A percentile compares a stretch with the other conserved stretches of the same genome.
These are phyloP conservation scores for Pestalotiopsis sp. DNA, from an alignment of 2,329 filamentous ascomycete species.

Conservation along the genomic window DNA sequence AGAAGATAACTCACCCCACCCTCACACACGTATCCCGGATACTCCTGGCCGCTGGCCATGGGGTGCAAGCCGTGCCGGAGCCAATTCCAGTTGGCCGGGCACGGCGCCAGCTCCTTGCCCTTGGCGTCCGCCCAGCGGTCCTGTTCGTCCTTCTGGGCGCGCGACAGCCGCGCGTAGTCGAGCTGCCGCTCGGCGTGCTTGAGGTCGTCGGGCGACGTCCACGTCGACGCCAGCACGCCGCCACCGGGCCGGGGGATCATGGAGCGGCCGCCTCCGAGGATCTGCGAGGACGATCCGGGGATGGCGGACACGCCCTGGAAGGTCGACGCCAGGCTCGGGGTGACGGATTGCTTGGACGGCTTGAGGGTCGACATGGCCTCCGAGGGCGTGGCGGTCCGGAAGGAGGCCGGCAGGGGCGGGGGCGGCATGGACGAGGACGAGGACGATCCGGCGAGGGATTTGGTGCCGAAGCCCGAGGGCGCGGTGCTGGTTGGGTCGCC, in stretches of 20 bases:
- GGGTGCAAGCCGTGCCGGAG: background rate
- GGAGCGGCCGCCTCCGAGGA: constrained; percentile 1
- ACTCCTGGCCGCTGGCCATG: too few relatives aligned
- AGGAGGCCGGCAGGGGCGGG: too few relatives aligned
- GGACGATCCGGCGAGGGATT: too few relatives aligned
- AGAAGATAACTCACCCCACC: constrained; percentile 1
- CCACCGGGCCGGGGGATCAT: constrained; percentile 10
- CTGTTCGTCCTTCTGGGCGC: constrained; percentile 13
- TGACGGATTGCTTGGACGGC: too few relatives aligned
- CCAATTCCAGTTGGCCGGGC: constrained; percentile 18
- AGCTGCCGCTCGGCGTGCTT: constrained; percentile 16
- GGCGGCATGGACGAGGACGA: too few relatives aligned
- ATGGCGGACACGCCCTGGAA: too few relatives aligned
- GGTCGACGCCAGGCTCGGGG: too few relatives aligned
- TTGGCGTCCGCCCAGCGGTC: constrained; percentile 21
- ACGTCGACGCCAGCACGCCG: constrained; percentile 11
- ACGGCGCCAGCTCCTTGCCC: constrained; percentile 20
- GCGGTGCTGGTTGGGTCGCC: too few relatives aligned
- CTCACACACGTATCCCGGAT: constrained; percentile 10
- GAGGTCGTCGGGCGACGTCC: constrained; percentile 17
- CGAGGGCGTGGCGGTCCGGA: too few relatives aligned
- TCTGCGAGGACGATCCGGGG: background rate
- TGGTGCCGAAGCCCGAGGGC: too few relatives aligned
- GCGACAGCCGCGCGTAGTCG: constrained; percentile 14
- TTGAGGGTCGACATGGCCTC: too few relatives aligned